Evolutionary conservation across 2,329 filamentous ascomycete genomes (phyloP), one percentile per base, ranked within the genome.

Genomic region (Juglanconis sp.): DNA sequence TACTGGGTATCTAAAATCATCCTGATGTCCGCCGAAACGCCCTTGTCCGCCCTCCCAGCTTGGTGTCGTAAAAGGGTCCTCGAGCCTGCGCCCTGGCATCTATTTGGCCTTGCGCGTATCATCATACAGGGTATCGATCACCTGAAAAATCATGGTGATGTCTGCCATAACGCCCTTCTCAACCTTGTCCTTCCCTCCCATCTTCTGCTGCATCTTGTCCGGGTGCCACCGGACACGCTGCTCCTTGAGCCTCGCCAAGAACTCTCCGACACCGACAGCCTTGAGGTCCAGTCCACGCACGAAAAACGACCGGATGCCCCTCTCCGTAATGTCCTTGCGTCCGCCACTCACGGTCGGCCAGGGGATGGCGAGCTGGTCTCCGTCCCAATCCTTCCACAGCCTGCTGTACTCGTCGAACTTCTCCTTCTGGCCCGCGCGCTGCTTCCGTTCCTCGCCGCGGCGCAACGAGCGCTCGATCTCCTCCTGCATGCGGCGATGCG

Each of bases 211-310:
- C 59, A 98, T 90, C 79, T 98, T 99, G 76, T 99, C 95, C 4
- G 95, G 95, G 77, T 99, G 95, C 95, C 95, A 99, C 15, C 92
- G 83, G 17, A 98, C 87, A 55, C 95, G 86, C 77, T 99, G 95
- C 5, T 86, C 78, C 74, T 96, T 96, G 56, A 98, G 79, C 60
- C 73, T 76, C 7, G 77, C 74, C 24, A 79, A 71, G 54, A 81
- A 79, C 9, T 76, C 75, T 60, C 69, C 74, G 67, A 80, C 77
- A 24, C 79, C 79, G 2, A 78, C 67, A 2, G 77, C 74, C 34
- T 76, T 74, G 30, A 78, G 64, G 53, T 73, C 74, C 30, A 84
- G 69, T 0, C 80, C 79, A 17, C 72, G 69, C 17, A 84, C 77
- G 68, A 95, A 87, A 69, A 96, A 96, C 10, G 77, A 77, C 66